Evolutionary conservation across 768 basidiomycete species (phyloP).

Genomic region (Pisolithus albus): DNA sequence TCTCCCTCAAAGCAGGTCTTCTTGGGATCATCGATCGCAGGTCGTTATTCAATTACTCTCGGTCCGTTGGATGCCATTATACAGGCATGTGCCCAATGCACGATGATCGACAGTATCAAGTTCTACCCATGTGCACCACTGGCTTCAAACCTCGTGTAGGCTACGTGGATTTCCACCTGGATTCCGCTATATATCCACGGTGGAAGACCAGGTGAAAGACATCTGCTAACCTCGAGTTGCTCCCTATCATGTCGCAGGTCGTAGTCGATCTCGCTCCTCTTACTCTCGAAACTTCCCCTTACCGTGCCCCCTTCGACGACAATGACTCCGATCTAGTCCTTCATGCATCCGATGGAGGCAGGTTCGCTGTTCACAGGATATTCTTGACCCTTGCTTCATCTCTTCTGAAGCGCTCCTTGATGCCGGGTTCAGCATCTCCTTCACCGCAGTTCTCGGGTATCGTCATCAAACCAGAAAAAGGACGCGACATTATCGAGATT

Average conservation of each 20-base stretch:
- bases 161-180: conserved; percentile 8
- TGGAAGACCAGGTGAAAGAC: conserved; percentile 12
- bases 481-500: conserved; percentile 24
- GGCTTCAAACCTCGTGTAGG: conserved; percentile 24
- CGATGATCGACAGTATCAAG: not conserved
- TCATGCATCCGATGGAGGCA: conserved; percentile 34
- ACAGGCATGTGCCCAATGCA: not conserved
- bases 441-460: conserved; percentile 22
- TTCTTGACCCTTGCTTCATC: conserved; percentile 37
- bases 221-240: conserved; percentile 10
- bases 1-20: too few species aligned
- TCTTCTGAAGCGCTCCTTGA: conserved; percentile 31
- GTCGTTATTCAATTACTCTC: too few species aligned
- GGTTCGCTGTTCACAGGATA: conserved; percentile 39
- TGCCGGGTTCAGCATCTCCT: conserved; percentile 22
- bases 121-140: conserved; percentile 16
- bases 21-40: too few species aligned
- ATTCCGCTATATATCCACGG: conserved; percentile 21
- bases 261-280: conserved; percentile 21
- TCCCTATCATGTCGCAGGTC: conserved; percentile 22
- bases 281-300: conserved; percentile 21
- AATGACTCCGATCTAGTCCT: conserved; percentile 37
- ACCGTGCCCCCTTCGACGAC: conserved; percentile 33
- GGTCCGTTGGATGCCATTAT: too few species aligned
- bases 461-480: conserved; percentile 15